Base-by-base conservation (phyloP, 495 filamentous ascomycete species). In the Hyaloscypha variabilis region DNA sequence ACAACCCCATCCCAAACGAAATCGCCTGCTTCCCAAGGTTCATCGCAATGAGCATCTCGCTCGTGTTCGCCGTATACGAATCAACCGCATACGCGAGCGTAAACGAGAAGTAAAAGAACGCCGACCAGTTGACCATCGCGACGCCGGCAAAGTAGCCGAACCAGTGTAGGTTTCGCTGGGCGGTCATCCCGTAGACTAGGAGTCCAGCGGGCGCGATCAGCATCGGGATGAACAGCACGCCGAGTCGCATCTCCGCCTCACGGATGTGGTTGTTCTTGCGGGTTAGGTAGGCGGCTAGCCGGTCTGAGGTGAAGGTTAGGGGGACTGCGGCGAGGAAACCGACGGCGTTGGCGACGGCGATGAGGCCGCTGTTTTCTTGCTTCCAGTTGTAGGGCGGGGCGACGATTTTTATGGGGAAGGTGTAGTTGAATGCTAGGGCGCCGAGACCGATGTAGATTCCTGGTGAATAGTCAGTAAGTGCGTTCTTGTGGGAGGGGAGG, bases 31-130 rank as follows among this genome's bases (percentile, higher is more conserved):
- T 89, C n/a, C 87, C 87, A 26, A 89, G 68, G 65, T 88, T 88
- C 85, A 89, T 88, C 3, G 84, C 85, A 67, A 89, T 89, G 30
- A 89, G 75, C 87, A 89, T 88, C 70, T 89, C 85, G 0, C 76
- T 79, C 11, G 81, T 81, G 59, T 86, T 87, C 2, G 81, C 76
- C n/a, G 79, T 77, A 68, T 88, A 87, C 14, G 77, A 81, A 70
- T 88, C 85, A 14, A 88, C 81, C 1, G 83, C 82, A 55, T 88
- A 87, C 4, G 84, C 85, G 13, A 88, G 75, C n/a, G 83, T 84
- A 62, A 87, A 85, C 6, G 79, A 80, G 72, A 88, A 88, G 64
- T 80, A 88, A 64, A 88, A 87, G 60, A 83, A 85, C 2, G 77
- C 75, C 23, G 75, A 76, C 65, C 80, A 86, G 58, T 84, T 79